Base-by-base conservation (phyloP, 768 basidiomycete species). In the Tricholoma hemisulphureum region DNA sequence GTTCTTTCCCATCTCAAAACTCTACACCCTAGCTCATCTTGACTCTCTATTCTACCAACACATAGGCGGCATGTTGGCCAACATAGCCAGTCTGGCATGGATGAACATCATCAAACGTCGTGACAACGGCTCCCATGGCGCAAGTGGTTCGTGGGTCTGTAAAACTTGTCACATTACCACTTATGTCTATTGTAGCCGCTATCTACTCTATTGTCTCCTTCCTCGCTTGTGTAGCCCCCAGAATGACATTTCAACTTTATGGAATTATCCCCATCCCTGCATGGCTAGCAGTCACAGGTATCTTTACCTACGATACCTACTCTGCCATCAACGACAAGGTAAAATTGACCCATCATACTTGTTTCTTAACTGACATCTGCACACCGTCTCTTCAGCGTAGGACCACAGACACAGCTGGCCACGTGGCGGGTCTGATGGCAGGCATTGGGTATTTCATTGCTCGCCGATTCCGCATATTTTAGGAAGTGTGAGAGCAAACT, bases 231-330 rank as follows among this genome's bases (percentile, higher is more conserved):
- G 72, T 82, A 1, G 84, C 83, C 13, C 92, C 93, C 4, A 81
- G 63, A 14, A 75, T 83, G 63, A 85, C 76, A 1, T 89, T 94
- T 68, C 73, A 80, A 7, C 70, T 94, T 41, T 94, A 90, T 69
- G 88, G 84, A 31, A 82, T 93, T 63, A 73, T 93, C 23, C 92
- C 91, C 23, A 76, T 89, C 57, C 91, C 92, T 0, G 91, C 91
- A 0, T 94, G 89, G 89, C 76, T 80, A 2, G 81, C 82, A 49
- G 87, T 92, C 0, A 71, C 82, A 0, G 91, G 87, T 5, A 69
- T 93, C 45, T 85, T 89, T 63, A 67, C 76, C 10, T 87, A 80
- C 60, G 89, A 91, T 63, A 65, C 77, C 1, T 86, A 79, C 58
- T 76, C 71, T 39, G 76, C 80, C 13, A 50, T 78, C 16, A 65